Percentiles rank a stretch among this genome's conserved stretches.
Conservation (phyloP, 139 green algal species). For the Nannochloris sp. region DNA sequence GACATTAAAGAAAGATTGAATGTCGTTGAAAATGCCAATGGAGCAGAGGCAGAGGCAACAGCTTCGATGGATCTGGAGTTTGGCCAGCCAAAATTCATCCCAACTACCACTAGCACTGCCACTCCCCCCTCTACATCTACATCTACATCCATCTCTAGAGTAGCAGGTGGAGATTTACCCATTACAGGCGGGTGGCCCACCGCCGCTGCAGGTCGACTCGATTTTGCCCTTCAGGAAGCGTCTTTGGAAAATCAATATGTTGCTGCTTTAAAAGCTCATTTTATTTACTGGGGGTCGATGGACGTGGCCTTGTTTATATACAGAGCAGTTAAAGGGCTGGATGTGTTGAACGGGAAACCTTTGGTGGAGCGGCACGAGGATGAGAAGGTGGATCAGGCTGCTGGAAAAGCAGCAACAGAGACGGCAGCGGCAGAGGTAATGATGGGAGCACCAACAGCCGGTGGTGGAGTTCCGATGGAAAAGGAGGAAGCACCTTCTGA, state of each 20-base stretch:
- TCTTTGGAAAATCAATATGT: constrained; percentile 43
- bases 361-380: no score
- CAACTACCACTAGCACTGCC: background rate
- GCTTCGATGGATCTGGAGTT: background rate
- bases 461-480: no score
- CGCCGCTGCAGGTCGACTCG: constrained; percentile 28
- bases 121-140: background rate
- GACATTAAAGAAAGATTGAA: no score
- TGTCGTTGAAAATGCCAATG: background rate
- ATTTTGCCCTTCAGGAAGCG: constrained; percentile 53
- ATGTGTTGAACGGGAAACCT: constrained; percentile 31
- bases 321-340: constrained; percentile 33
- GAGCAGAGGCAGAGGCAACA: background rate
- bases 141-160: background rate
- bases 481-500: no score
- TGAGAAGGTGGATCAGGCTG: no score
- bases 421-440: no score
- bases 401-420: no score
- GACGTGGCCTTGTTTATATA: constrained; percentile 47
- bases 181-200: background rate
- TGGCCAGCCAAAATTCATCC: background rate
- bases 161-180: background rate
- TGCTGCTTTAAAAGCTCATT: constrained; percentile 38
- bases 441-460: no score
- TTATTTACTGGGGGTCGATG: constrained; percentile 44